Base-by-base conservation (phyloP, 768 basidiomycete genomes). In the Coprinellus micaceus region DNA sequence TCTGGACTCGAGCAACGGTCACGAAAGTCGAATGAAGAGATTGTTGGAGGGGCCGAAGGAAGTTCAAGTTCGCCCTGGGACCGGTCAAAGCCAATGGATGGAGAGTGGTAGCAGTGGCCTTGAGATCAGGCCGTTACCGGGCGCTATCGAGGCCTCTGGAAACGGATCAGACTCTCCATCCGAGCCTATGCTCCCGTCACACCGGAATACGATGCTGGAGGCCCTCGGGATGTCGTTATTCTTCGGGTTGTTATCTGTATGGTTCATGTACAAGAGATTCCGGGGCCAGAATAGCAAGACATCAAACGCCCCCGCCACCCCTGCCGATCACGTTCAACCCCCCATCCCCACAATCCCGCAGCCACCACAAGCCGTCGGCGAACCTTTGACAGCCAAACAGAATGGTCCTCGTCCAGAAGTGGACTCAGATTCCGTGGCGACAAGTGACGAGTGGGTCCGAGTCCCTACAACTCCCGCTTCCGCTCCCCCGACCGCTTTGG, bases 41-140 rank as follows among this genome's bases (percentile, higher is more conserved):
- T 75, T 89, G 21, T 72, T 89, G 2, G 86, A 88, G 53, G 84
- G 82, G 2, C 81, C 81, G 10, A 61, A 57, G 48, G 46, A 58
- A 30, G 33, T 58, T 54, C 22, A 52, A 39, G 15, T 29, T 12
- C 54, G 25, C 13, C 17, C 28, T 22, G 47, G 59, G 43, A 19
- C 47, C 52, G 30, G 49, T 33, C 29, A 52, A 39, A 22, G 37
- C 47, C 37, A 50, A 40, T 53, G 57, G 57, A 28, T 58, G 7
- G 53, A 53, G 9, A n/a, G n/a, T n/a, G n/a, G n/a, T n/a, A n/a
- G 26, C 26, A 2, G 17, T 30, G 40, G 46, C n/a, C 1, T 48
- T 37, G 25, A 36, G 21, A 19, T 33, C 17, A 43, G 22, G 17
- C 9, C 52, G 43, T 19, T 30, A n/a, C n/a, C n/a, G 43, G 47